Evolutionary conservation across 345 rosid genomes (phyloP), one percentile per base, ranked within the genome.

Genomic region (Eutrema yunnanense): DNA sequence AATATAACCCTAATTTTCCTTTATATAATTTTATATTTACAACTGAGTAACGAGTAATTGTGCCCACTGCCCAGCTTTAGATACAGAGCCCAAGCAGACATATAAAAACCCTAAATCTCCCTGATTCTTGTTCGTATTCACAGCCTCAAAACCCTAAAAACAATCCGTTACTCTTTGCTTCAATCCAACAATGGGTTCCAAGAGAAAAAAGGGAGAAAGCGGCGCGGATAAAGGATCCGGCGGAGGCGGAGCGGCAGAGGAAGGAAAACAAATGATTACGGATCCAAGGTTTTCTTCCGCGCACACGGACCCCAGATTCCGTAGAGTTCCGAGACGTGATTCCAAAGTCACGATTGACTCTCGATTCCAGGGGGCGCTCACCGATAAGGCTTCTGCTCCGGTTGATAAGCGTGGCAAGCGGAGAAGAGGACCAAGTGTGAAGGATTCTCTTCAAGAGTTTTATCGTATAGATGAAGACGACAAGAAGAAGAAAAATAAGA

Each of bases 251-350:
- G 67, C 37, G 47, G 73, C 9, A 5, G 79, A 62, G 6, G 69
- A 69, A 50, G 71, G 43, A 2, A 47, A 27, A 0, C 29, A 80
- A 51, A 65, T 87, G 69, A 82, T 91, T 19, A 62, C 72, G 12
- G 99, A 95, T 51, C 73, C 88, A 26, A 80, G 99, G 74, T 95
- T 92, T 68, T 77, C 89, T 9, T 75, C 82, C 37, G 82, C 84
- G 29, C 93, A 87, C 77, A 81, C 85, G 9, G 99, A 90, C 77
- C 99, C 97, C 41, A 78, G 94, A 73, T 95, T 95, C 76, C 96
- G 86, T 84, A 90, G 72, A n/a, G 81, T 81, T 14, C 87, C 90
- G 4, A 84, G 75, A 82, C 88, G 82, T 42, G 83, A 87, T 11
- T 48, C 86, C 1, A 95, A 90, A 79, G 92, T 92, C 3, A 47